Conservation (phyloP, 352 stramenopile species). For the Phytophthora palmivora region DNA sequence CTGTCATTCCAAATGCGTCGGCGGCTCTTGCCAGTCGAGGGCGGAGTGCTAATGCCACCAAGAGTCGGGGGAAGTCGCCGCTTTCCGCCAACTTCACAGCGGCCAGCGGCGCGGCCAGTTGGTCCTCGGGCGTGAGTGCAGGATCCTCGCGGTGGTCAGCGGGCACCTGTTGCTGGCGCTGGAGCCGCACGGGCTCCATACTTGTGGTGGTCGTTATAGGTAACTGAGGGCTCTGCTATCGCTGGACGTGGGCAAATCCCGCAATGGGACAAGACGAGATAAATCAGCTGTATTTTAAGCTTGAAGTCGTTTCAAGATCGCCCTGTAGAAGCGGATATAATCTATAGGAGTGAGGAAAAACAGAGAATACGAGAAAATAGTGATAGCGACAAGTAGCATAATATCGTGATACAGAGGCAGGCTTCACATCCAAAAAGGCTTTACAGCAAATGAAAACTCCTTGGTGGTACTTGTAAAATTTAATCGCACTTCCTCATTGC, state of each 20-base stretch:
- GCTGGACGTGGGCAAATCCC: slow-evolving; percentile 29
- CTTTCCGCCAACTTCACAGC: slow-evolving; percentile 55
- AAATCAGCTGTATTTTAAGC: slow-evolving; percentile 16
- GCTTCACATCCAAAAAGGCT: too few relatives aligned
- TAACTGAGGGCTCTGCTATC: background rate
- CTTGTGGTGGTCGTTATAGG: background rate
- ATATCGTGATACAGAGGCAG: too few relatives aligned
- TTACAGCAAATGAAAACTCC: too few relatives aligned
- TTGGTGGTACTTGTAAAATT: too few relatives aligned
- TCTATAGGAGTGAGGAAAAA: too few relatives aligned
- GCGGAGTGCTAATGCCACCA: slow-evolving; percentile 50
- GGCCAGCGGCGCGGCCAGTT: slow-evolving; percentile 23
- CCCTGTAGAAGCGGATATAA: background rate
- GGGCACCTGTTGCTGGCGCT: slow-evolving; percentile 36
- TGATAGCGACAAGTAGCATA: too few relatives aligned
- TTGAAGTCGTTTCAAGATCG: slow-evolving; percentile 33
- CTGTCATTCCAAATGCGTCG: slow-evolving; percentile 81
- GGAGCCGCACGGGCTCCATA: slow-evolving; percentile 38
- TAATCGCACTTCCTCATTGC: too few relatives aligned
- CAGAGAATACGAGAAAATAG: too few relatives aligned
- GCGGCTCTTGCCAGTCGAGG: slow-evolving; percentile 49
- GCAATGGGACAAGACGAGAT: slow-evolving; percentile 19
- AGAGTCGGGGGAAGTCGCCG: slow-evolving; percentile 51
- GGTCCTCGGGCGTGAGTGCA: slow-evolving; percentile 22
- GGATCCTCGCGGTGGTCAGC: slow-evolving; percentile 19